Base-by-base conservation (phyloP, 495 filamentous ascomycete species). In the Annulohypoxylon moriforme region DNA sequence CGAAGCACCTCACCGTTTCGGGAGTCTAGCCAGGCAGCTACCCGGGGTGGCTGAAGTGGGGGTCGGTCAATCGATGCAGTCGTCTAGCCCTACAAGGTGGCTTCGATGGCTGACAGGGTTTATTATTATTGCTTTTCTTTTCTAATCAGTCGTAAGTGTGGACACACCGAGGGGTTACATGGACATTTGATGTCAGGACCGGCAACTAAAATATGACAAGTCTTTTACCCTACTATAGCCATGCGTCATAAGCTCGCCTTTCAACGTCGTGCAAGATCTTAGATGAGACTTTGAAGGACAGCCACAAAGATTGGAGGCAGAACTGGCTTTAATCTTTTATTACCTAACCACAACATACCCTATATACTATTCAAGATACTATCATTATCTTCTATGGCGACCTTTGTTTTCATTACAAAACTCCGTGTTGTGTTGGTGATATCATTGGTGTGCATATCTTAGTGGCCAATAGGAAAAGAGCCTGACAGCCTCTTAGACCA, bases 261-360 rank as follows among this genome's bases (percentile, higher is more conserved):
- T 73, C 61, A 69, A 9, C 38, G 71, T 64, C 71, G 66, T 73
- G 71, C 69, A 73, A 53, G 34, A 69, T 69, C 65, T 73, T 69
- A 62, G 57, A 62, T 27, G 1, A n/a, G 65, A 73, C 50, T 63
- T 13, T 62, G 38, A 49, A 58, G 56, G 31, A 24, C 29, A 44
- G 2, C 29, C 27, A 65, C 66, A 73, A 73, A 73, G 71, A 62
- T 65, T 24, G n/a, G 42, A 22, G 25, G n/a, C 52, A 44, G 13
- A 0, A 38, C 25, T 8, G 29, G 14, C 13, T 44, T 52, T 33
- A 38, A 42, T 36, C 71, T 73, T 73, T 73, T 36, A 66, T 18
- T 16, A n/a, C n/a, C n/a, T n/a, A n/a, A 44, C 14, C 20, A 42
- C 9, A 8, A 14, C 16, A 25, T 44, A 22, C 33, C 2, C 6